phyloP scores from a whole-genome alignment of 768 basidiomycete species.

The Agrocybe praecox region DNA sequence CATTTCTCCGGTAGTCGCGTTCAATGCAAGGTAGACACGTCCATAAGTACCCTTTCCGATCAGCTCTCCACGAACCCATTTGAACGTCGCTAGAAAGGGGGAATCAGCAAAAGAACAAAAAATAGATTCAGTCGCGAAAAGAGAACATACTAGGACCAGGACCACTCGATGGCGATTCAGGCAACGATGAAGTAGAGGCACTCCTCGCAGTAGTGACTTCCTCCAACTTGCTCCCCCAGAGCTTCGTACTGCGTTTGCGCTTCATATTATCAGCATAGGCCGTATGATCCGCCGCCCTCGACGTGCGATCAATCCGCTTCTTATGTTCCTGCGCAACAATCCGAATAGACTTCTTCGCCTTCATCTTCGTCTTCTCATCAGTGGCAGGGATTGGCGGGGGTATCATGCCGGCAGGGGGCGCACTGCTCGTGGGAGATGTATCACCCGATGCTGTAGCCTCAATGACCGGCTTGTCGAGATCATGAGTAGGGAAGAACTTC shows the following conservation, averaged over 20 bases:
- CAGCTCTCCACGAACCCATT: conserved; percentile 97
- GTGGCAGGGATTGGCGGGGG: conserved; percentile 36
- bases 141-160: conserved; percentile 67
- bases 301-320: conserved; percentile 70
- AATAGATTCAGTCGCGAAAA: too few species aligned
- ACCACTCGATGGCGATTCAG: conserved; percentile 65
- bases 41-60: conserved; percentile 98
- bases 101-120: conserved; percentile 18
- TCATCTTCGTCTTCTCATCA: conserved; percentile 39
- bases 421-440: conserved; percentile 71
- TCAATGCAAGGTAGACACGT: conserved; percentile 93
- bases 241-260: conserved; percentile 87
- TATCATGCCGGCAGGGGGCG: conserved; percentile 41
- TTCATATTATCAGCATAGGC: conserved; percentile 49
- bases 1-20: conserved; percentile 97
- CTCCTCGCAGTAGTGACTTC: conserved; percentile 83
- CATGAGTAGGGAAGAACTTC: conserved; percentile 94
- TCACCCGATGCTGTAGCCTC: conserved; percentile 76
- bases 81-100: conserved; percentile 73
- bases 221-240: conserved; percentile 93
- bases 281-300: conserved; percentile 52
- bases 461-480: conserved; percentile 94
- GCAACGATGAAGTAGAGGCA: conserved; percentile 39
- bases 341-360: conserved; percentile 89
- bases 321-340: conserved; percentile 90